phyloP scores from a whole-genome alignment of 1,284 basidiomycete species.

The Stereum hirsutum region DNA sequence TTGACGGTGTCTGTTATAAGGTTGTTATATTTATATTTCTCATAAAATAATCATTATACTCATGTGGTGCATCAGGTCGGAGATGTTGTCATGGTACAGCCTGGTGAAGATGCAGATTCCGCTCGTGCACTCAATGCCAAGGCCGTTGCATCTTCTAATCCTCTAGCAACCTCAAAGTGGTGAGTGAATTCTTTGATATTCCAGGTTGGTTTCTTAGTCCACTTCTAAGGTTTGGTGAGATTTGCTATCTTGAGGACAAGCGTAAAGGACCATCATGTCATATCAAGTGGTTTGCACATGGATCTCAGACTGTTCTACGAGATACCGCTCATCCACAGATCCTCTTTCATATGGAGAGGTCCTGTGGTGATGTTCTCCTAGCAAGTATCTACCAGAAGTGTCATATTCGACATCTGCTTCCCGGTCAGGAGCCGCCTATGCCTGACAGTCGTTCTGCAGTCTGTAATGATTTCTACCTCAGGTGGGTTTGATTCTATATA shows the following conservation, averaged over 20 bases:
- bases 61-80: slow-evolving; percentile 32
- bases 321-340: slow-evolving; percentile 52
- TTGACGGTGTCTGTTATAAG: slow-evolving; percentile 46
- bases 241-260: slow-evolving; percentile 48
- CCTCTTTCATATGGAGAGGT: slow-evolving; percentile 42
- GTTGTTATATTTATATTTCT: slow-evolving; percentile 23
- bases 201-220: slow-evolving; percentile 1
- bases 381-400: slow-evolving; percentile 48
- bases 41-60: not conserved
- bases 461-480: slow-evolving; percentile 43
- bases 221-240: slow-evolving; percentile 49
- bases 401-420: slow-evolving; percentile 31
- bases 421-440: slow-evolving; percentile 32
- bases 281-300: slow-evolving; percentile 57
- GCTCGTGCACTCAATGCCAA: slow-evolving; percentile 22
- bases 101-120: slow-evolving; percentile 34
- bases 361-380: slow-evolving; percentile 42
- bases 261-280: slow-evolving; percentile 40
- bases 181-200: slow-evolving; percentile 16
- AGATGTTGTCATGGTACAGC: slow-evolving; percentile 50
- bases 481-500: slow-evolving; percentile 30
- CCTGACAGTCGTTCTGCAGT: slow-evolving; percentile 24
- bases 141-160: slow-evolving; percentile 27
- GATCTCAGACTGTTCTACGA: slow-evolving; percentile 53
- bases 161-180: slow-evolving; percentile 49